phyloP scores from a whole-genome alignment of 2,329 filamentous ascomycete species.

The Pseudopithomyces chartarum region DNA sequence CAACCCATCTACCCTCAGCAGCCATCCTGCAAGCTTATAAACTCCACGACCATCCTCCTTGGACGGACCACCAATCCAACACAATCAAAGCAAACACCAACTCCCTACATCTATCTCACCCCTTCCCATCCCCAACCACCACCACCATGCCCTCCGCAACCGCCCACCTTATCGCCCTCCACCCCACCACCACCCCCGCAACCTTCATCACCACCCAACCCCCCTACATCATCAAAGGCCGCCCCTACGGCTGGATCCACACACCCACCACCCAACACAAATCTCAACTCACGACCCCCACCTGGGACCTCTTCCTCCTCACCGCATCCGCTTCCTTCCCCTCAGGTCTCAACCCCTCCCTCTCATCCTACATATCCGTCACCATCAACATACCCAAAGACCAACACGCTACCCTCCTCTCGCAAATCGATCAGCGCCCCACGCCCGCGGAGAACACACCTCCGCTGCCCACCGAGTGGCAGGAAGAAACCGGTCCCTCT shows the following conservation, averaged over 20 bases:
- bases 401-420: not conserved
- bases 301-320: not conserved
- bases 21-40: too few relatives aligned
- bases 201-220: not conserved
- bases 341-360: not conserved
- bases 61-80: too few relatives aligned
- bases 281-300: not conserved
- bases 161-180: not conserved
- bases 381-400: not conserved
- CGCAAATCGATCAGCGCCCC: not conserved
- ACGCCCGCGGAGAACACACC: not conserved
- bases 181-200: not conserved
- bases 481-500: too few relatives aligned
- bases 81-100: too few relatives aligned
- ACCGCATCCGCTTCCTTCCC: not conserved
- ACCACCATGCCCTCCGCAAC: not conserved
- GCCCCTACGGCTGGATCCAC: not conserved
- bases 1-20: too few relatives aligned
- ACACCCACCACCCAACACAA: not conserved
- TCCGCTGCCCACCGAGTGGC: not conserved
- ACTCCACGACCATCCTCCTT: too few relatives aligned
- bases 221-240: not conserved
- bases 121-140: too few relatives aligned
- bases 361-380: not conserved
- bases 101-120: too few relatives aligned